These are phyloP conservation scores for Rosa hybrid DNA, from an alignment of 331 rosid species.

Conservation along the genomic window DNA sequence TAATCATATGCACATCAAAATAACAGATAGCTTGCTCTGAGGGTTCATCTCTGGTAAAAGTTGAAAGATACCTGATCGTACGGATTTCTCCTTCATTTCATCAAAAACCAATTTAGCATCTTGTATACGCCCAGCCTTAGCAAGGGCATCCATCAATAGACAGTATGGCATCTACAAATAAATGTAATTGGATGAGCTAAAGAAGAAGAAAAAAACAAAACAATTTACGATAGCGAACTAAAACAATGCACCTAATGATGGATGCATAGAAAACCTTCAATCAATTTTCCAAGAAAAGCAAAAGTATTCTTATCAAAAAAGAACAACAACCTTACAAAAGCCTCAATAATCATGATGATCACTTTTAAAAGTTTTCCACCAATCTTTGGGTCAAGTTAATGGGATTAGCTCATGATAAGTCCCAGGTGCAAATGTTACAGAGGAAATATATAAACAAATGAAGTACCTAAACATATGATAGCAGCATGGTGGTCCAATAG, in stretches of 20 bases:
- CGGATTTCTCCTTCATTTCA: slow-evolving; percentile 53
- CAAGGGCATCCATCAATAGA: slow-evolving; percentile 82
- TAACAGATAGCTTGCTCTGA: slow-evolving; percentile 12
- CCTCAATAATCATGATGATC: neutral
- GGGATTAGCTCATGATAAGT: neutral
- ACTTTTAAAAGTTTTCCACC: neutral
- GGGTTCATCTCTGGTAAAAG: slow-evolving; percentile 25
- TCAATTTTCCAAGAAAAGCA: neutral
- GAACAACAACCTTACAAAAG: neutral
- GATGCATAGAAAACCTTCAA: neutral
- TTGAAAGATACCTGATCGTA: slow-evolving; percentile 62
- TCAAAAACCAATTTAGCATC: slow-evolving; percentile 77
- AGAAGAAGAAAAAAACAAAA: neutral
- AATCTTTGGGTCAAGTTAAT: neutral
- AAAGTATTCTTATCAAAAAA: neutral
- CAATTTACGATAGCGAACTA: neutral
- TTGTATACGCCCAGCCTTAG: slow-evolving; percentile 64
- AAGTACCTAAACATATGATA: neutral
- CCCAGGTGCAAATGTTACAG: neutral
- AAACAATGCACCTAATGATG: neutral
- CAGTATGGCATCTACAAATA: slow-evolving; percentile 82
- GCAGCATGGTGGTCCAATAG: neutral
- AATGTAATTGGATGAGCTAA: slow-evolving; percentile 15
- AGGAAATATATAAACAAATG: neutral
- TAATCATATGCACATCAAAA: neutral